Base-by-base conservation (phyloP, 2,329 filamentous ascomycete genomes). In the Xylariaceae sp. region DNA sequence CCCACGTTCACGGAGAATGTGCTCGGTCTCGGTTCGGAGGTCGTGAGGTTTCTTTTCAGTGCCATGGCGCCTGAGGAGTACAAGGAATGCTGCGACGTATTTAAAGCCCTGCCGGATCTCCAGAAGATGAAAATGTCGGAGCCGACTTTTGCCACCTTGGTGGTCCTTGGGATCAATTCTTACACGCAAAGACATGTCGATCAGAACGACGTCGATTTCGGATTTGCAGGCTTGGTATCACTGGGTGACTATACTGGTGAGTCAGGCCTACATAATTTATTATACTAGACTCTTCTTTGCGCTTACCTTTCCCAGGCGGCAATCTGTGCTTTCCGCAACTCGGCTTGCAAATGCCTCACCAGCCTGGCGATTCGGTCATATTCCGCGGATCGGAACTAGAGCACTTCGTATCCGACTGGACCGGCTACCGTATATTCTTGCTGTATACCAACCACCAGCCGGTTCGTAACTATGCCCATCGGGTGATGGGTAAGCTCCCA, bases 401-500 rank as follows among this genome's bases (percentile, higher is more conserved):
- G 20, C 50, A 57, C 44, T 60, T 60, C 16, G 54, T 57, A 9
- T 16, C 42, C 14, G 57, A 60, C 46, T 52, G 54, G 57, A 29
- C 29, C 2, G 57, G 50, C 21, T 50, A 57, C 40, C 57, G 54
- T 10, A 51, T 54, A 40, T 57, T 60, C 40, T 40, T 60, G 20
- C 29, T 57, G 14, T 54, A 44, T 42, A 57, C 54, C 16, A 54
- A 57, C 46, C 50, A 60, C 26, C 54, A 54, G 26, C 57, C 50
- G 3, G 57, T 60, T 10, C 44, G 53, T 14, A 59, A 56, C 40
- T 59, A 52, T 29, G 57, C 50, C 7, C 40, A 56, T 32, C 44
- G 57, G 19, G 20, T 37, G 14, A 48, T 53, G 41, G 54, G 54
- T 6, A 45, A 42, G 47, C 54, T 44, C 18, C 20, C 44, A 7